Evolutionary conservation across 192 early-diverging fungal species (phyloP), one percentile per base, ranked within the genome.

Genomic region (Jimgerdemannia flammicorona): DNA sequence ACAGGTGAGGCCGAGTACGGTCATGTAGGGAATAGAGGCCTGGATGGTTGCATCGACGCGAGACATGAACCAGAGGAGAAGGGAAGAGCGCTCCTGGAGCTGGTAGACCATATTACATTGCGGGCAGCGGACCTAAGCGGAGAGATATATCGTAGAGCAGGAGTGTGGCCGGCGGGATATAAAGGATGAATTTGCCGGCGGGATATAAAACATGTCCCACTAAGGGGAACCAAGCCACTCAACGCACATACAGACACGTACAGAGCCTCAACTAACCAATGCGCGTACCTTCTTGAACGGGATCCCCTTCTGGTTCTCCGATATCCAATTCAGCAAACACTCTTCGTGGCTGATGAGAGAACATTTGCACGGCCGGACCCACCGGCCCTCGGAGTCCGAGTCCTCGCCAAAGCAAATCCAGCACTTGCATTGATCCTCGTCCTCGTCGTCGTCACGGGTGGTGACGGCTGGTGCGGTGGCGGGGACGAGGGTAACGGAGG

Each of bases 371-470:
- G 93, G 91, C 49, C 86, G 87, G 63, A 90, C 83, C 91, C 93
- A 94, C 49, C 86, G 84, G 44, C 86, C 86, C 6, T 76, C 83
- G 64, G 85, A 89, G 44, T 87, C 87, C 44, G 77, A 74, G 3
- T 91, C 86, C 40, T 90, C 91, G n/a, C 91, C 91, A 74, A 90
- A 90, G 63, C 93, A 94, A 79, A 94, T 94, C 87, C 92, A 94
- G 72, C 93, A 94, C 8, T 84, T 76, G 64, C 77, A 81, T 40
- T 78, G 75, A 63, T 82, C 75, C 43, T 66, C 39, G 64, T 29
- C 29, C 29, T 1, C 29, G 29, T 29, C 29, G 29, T 29, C 29
- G 29, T 29, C 1, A 29, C 29, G 29, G 1, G 29, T 29, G 29
- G 29, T 29, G 29, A 29, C 29, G 29, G 29, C 29, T 29, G 29